Evolutionary conservation across 163 green algal species (phyloP).

Genomic region (Volvox carteri): DNA sequence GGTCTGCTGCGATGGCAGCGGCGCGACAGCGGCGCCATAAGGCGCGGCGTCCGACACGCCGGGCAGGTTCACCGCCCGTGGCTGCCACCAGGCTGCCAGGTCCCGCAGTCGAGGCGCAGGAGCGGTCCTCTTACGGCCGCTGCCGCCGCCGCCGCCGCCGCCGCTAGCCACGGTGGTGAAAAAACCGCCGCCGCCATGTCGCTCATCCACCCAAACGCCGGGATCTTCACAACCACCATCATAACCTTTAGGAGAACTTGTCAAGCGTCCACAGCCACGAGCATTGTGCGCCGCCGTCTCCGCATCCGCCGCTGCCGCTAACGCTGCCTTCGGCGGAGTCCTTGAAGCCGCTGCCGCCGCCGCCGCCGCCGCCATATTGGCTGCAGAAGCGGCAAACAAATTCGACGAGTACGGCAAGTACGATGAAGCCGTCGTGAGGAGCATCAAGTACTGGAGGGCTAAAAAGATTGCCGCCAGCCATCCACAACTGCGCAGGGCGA

Average conservation of each 20-base stretch:
- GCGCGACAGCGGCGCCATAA: background rate
- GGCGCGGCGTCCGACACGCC: background rate
- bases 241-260: too few species aligned
- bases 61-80: background rate
- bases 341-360: too few species aligned
- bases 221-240: too few species aligned
- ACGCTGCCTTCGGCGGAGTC: too few species aligned
- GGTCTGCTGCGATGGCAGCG: background rate
- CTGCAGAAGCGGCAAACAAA: background rate
- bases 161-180: too few species aligned
- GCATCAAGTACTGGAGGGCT: background rate
- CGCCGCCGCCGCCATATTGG: background rate
- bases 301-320: too few species aligned
- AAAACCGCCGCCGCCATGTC: too few species aligned
- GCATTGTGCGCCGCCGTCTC: too few species aligned
- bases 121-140: too few species aligned
- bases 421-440: background rate
- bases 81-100: background rate
- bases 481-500: background rate
- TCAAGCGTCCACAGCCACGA: too few species aligned
- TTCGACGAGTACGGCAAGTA: background rate
- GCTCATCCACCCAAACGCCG: too few species aligned
- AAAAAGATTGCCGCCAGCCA: constrained; percentile 3
- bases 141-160: too few species aligned
- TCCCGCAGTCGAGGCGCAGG: background rate